These are phyloP conservation scores for Cercospora sp. DNA, from an alignment of 2,329 filamentous ascomycete genomes.

Conservation along the genomic window DNA sequence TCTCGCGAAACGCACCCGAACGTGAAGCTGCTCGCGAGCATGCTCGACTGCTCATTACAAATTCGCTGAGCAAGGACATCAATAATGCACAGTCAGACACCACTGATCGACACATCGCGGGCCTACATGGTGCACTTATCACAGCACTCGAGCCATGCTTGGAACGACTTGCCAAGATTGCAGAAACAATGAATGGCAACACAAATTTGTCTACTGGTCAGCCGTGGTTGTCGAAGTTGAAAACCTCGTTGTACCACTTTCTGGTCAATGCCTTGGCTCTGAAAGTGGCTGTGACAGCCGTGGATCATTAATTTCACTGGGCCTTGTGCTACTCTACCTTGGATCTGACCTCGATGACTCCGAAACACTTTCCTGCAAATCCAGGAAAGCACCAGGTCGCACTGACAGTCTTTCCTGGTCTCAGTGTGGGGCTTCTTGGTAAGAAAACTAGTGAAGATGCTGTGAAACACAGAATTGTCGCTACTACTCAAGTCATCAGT, in stretches of 20 bases:
- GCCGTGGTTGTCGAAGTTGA: not conserved
- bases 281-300: not conserved
- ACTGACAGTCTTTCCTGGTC: not conserved
- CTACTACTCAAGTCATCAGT: not conserved
- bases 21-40: not conserved
- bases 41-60: not conserved
- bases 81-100: not conserved
- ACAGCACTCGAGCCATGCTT: not conserved
- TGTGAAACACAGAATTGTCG: not conserved
- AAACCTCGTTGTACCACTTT: not conserved
- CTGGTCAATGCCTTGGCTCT: not conserved
- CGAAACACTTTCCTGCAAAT: not conserved
- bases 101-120: not conserved
- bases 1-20: not conserved
- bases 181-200: not conserved
- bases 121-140: not conserved
- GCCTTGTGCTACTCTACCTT: not conserved
- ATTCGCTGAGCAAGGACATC: not conserved
- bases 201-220: not conserved
- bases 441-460: not conserved
- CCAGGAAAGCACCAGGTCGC: not conserved
- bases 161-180: not conserved
- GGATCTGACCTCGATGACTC: not conserved
- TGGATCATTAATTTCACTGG: not conserved
- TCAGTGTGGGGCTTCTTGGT: not conserved